Evolutionary conservation across 2,329 filamentous ascomycete species (phyloP).

Genomic region (Blumeria graminis): DNA sequence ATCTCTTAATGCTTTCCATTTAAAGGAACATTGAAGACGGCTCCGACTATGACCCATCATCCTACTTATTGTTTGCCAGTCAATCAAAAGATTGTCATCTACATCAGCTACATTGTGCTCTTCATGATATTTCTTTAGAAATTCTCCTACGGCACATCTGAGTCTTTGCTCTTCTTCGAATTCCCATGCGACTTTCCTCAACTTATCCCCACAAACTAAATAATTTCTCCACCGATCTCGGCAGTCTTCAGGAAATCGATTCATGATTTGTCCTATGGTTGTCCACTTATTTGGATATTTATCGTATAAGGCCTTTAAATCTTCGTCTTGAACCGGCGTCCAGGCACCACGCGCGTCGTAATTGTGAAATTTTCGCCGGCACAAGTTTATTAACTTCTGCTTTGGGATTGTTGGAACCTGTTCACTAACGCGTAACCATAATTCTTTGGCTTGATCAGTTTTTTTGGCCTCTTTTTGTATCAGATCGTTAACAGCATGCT

Average conservation of each 20-base stretch:
- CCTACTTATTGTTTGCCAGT: conserved; percentile 40
- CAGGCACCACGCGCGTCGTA: conserved; percentile 34
- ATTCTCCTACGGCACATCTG: conserved; percentile 24
- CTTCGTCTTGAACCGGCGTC: conserved; percentile 32
- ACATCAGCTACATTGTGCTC: conserved; percentile 16
- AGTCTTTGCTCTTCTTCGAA: conserved; percentile 27
- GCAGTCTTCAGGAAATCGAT: conserved; percentile 39
- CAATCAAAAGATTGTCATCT: conserved; percentile 27
- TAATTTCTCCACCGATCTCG: conserved; percentile 50
- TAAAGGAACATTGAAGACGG: conserved; percentile 40
- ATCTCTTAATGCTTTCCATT: conserved; percentile 28
- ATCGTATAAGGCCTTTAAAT: conserved; percentile 24
- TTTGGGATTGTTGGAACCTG: conserved; percentile 26
- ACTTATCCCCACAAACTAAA: conserved; percentile 29
- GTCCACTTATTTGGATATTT: conserved; percentile 29
- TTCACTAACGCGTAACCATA: conserved; percentile 26
- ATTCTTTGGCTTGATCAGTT: conserved; percentile 10
- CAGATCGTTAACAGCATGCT: conserved; percentile 24
- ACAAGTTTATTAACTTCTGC: conserved; percentile 29
- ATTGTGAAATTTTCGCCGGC: conserved; percentile 40
- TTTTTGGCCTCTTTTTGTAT: conserved; percentile 14
- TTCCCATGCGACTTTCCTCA: conserved; percentile 30
- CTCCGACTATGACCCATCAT: conserved; percentile 36
- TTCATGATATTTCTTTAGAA: conserved; percentile 24
- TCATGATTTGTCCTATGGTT: conserved; percentile 33